phyloP scores from a whole-genome alignment of 345 rosid genomes.

The Hibiscus tridactylites region DNA sequence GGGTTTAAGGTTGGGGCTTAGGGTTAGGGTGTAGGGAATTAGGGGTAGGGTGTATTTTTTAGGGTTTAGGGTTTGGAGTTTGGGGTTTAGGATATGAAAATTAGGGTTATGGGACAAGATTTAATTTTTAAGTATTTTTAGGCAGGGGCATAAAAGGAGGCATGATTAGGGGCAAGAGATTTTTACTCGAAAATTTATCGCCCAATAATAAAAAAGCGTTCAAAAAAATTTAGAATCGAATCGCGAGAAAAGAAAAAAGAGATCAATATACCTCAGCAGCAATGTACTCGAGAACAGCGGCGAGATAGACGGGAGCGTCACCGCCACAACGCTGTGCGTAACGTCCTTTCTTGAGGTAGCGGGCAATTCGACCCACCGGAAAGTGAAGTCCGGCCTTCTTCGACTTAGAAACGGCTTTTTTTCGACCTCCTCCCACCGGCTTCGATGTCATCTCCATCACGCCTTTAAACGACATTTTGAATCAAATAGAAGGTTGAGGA shows the following conservation, averaged over 20 bases:
- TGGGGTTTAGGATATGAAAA: too few species aligned
- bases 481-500: too few species aligned
- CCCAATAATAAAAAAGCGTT: too few species aligned
- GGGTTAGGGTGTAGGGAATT: too few species aligned
- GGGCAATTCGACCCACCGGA: slow-evolving; percentile 70
- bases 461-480: not conserved
- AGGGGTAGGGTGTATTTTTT: too few species aligned
- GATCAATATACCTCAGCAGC: slow-evolving; percentile 60
- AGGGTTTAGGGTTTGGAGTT: too few species aligned
- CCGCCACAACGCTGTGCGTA: slow-evolving; percentile 56
- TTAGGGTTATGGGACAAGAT: too few species aligned
- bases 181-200: too few species aligned
- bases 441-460: slow-evolving; percentile 41
- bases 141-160: too few species aligned
- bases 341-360: slow-evolving; percentile 64
- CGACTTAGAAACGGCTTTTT: slow-evolving; percentile 55
- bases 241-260: not conserved
- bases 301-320: slow-evolving; percentile 67
- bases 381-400: slow-evolving; percentile 68
- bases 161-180: too few species aligned
- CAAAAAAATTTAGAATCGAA: not conserved
- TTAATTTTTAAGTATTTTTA: too few species aligned
- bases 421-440: slow-evolving; percentile 42
- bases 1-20: too few species aligned
- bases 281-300: slow-evolving; percentile 76